A percentile compares a stretch with the other conserved stretches of the same genome.
Evolutionary conservation across 2,329 filamentous ascomycete genomes (phyloP).

Genomic region (Calonectria montana): DNA sequence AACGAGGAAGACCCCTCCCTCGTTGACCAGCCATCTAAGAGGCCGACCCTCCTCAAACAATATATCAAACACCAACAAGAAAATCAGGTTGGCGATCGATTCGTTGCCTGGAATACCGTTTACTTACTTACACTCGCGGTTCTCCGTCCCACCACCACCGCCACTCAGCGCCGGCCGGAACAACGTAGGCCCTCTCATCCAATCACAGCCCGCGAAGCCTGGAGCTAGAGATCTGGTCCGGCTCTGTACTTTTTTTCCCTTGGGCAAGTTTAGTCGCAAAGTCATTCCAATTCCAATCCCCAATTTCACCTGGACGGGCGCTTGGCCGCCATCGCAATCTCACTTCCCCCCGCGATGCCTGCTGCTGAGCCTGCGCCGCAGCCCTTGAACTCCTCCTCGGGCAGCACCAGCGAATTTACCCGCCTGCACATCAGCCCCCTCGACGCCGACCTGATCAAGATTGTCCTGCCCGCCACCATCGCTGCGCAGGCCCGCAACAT

Average conservation of each 20-base stretch:
- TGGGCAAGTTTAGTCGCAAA: constrained; percentile 23
- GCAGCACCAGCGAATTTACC: constrained; percentile 42
- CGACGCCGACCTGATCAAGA: constrained; percentile 76
- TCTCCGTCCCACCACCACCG: constrained; percentile 13
- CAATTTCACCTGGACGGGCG: constrained; percentile 31
- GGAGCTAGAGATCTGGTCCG: constrained; percentile 7
- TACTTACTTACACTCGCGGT: not conserved
- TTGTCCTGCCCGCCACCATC: constrained; percentile 77
- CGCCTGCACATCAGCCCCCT: constrained; percentile 89
- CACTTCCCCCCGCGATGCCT: constrained; percentile 38
- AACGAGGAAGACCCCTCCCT: constrained; percentile 10
- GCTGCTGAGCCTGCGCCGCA: constrained; percentile 29
- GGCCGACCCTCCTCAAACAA: not conserved
- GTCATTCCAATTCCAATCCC: constrained; percentile 23
- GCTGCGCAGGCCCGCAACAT: constrained; percentile 78
- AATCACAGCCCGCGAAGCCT: constrained; percentile 30
- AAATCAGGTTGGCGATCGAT: not conserved
- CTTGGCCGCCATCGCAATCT: constrained; percentile 32
- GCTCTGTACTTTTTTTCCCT: constrained; percentile 35
- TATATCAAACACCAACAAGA: constrained; percentile 6
- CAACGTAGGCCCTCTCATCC: constrained; percentile 39
- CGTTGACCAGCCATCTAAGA: not conserved
- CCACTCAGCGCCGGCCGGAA: constrained; percentile 30
- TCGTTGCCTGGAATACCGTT: not conserved
- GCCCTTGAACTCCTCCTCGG: constrained; percentile 17